These are phyloP conservation scores for Secale cereale DNA, from an alignment of 176 grass and related monocot species.

Conservation along the genomic window DNA sequence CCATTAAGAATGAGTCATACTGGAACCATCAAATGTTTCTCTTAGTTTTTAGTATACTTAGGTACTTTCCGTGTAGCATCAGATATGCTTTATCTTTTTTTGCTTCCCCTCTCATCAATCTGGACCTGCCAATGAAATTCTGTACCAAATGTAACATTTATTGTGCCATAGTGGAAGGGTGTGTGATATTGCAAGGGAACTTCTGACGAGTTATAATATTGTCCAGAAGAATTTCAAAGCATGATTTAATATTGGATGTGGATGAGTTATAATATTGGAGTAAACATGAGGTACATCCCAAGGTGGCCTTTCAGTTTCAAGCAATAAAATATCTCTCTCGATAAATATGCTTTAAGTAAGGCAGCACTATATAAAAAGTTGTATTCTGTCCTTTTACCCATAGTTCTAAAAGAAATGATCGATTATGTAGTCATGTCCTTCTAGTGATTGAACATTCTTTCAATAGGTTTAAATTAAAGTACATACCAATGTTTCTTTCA, in stretches of 20 bases:
- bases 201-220: too few species aligned
- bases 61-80: background rate
- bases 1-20: too few species aligned
- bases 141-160: background rate
- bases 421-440: too few species aligned
- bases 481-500: background rate
- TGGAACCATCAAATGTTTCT: background rate
- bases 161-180: background rate
- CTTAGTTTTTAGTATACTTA: background rate
- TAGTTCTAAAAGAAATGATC: too few species aligned
- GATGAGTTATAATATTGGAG: too few species aligned
- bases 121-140: background rate
- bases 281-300: background rate
- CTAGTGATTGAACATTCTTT: background rate
- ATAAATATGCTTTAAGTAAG: background rate
- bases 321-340: background rate
- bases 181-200: background rate
- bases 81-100: background rate
- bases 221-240: background rate
- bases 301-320: background rate
- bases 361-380: background rate
- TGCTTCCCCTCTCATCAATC: background rate
- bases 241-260: background rate
- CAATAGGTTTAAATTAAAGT: background rate
- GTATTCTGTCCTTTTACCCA: too few species aligned